Percentiles rank a stretch among this genome's conserved stretches.
phyloP scores from a whole-genome alignment of 176 grass and related monocot species.

The Aechmea fasciata region DNA sequence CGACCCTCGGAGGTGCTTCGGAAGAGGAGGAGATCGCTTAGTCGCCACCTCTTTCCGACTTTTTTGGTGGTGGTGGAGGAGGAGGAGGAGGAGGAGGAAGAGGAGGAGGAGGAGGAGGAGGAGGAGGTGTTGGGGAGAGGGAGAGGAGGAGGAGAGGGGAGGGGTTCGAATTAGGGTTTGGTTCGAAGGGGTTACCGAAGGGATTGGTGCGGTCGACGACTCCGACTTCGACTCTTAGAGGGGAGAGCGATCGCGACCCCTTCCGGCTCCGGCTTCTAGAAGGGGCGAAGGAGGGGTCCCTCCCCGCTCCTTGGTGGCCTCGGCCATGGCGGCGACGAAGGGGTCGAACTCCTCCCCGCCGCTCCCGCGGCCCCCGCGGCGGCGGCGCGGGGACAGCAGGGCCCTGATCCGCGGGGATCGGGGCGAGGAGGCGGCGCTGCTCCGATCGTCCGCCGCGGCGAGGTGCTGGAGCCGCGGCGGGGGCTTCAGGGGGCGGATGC shows the following conservation, averaged over 20 bases:
- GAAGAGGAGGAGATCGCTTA: conserved; percentile 83
- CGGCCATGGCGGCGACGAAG: conserved; percentile 54
- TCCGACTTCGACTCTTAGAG: conserved; percentile 7
- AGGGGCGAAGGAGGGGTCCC: neutral
- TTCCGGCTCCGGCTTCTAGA: conserved; percentile 20
- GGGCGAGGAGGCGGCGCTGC: conserved; percentile 47
- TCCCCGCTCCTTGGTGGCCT: conserved; percentile 41
- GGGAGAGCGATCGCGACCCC: conserved; percentile 33
- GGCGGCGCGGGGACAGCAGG: conserved; percentile 35
- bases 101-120: neutral
- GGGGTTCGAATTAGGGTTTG: neutral
- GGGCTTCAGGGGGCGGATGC: conserved; percentile 57
- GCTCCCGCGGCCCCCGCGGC: neutral
- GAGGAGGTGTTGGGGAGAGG: neutral
- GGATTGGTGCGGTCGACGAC: neutral
- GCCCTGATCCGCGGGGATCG: conserved; percentile 38
- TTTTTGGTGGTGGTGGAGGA: conserved; percentile 5
- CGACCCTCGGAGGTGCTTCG: conserved; percentile 42
- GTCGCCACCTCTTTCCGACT: conserved; percentile 61
- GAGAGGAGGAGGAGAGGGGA: neutral
- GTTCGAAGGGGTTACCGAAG: conserved; percentile 27
- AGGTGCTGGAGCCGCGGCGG: conserved; percentile 47
- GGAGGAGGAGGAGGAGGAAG: neutral
- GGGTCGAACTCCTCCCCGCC: conserved; percentile 44
- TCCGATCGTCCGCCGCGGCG: conserved; percentile 18